Base-by-base conservation (phyloP, 2,329 filamentous ascomycete species). In the Cryoendolithus antarcticus region DNA sequence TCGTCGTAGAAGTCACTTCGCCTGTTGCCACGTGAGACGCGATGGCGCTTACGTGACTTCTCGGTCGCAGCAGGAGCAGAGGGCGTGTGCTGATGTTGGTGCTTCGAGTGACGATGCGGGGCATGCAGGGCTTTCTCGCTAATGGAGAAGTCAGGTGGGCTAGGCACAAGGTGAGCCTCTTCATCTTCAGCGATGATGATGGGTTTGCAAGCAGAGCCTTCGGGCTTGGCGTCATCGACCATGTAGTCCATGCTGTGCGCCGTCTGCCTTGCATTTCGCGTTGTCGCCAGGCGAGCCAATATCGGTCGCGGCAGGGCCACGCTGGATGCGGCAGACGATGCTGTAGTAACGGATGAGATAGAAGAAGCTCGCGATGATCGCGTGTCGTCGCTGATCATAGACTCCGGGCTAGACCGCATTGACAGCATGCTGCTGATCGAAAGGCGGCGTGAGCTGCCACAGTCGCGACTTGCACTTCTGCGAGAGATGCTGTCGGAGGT, bases 381-480 rank as follows among this genome's bases (percentile, higher is more conserved):
- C 9, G 67, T 67, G 30, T 65, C 65, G 54, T 79, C 75, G 21
- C 74, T 77, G 29, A 77, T 59, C 69, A 77, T 74, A 28, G 75
- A 78, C 46, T 77, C 74, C n/a, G 75, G 75, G 32, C 69, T 73
- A 6, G 67, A 71, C 11, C 58, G 58, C 33, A 66, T 71, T 4
- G 72, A 75, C 19, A 66, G 64, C 12, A 70, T 68, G 40, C 63
- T 70, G 53, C 67, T 69, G 62, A 63, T 59, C 48, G 64, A 70
- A 43, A 57, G 62, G 48, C 57, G 67, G 45, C 65, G 60, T 30
- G 54, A 44, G 43, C 52, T 56, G 45, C 60, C 56, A 19, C 15
- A 19, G 3, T 19, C 15, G 15, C 15, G 15, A 19, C 15, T 19
- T 5, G 15, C 5, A 5, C 15, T 19, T 19, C 15, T 19, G 15